These are phyloP conservation scores for Chaetomiaceae sp. DNA, from an alignment of 2,329 filamentous ascomycete genomes.

Conservation along the genomic window DNA sequence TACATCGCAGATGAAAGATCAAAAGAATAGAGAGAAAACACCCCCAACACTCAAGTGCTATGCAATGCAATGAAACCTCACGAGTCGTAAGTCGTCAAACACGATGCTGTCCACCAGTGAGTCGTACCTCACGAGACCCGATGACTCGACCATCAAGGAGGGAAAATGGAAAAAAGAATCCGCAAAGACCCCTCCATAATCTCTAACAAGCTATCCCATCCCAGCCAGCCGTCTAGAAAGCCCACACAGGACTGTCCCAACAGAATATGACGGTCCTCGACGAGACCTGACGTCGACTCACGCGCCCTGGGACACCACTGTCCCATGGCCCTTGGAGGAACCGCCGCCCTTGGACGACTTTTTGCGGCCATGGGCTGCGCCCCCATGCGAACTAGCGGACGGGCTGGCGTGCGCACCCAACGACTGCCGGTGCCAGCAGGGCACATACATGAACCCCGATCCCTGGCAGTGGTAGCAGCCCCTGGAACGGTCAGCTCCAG, in stretches of 20 bases:
- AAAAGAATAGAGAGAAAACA: not conserved
- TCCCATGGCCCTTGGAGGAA: not conserved
- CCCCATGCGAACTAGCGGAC: not conserved
- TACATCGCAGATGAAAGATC: too few species aligned
- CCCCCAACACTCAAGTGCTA: not conserved
- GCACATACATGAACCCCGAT: not conserved
- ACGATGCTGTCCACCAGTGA: not conserved
- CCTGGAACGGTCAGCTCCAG: slow-evolving; percentile 6
- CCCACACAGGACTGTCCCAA: too few species aligned
- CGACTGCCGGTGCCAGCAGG: not conserved
- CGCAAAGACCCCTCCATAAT: too few species aligned
- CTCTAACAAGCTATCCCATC: too few species aligned
- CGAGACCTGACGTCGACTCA: too few species aligned
- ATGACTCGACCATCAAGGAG: not conserved
- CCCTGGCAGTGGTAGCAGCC: not conserved
- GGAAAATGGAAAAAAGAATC: not conserved
- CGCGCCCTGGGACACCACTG: not conserved
- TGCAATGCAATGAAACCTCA: not conserved
- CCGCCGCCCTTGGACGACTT: not conserved
- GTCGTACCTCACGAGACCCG: too few species aligned
- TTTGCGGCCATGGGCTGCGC: not conserved
- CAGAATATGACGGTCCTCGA: too few species aligned
- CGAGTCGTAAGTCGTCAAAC: not conserved
- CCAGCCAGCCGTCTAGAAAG: too few species aligned
- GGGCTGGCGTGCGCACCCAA: not conserved